A percentile compares a stretch with the other conserved stretches of the same genome.
Conservation (phyloP, 768 basidiomycete genomes). For the Lactifluus echinatus region DNA sequence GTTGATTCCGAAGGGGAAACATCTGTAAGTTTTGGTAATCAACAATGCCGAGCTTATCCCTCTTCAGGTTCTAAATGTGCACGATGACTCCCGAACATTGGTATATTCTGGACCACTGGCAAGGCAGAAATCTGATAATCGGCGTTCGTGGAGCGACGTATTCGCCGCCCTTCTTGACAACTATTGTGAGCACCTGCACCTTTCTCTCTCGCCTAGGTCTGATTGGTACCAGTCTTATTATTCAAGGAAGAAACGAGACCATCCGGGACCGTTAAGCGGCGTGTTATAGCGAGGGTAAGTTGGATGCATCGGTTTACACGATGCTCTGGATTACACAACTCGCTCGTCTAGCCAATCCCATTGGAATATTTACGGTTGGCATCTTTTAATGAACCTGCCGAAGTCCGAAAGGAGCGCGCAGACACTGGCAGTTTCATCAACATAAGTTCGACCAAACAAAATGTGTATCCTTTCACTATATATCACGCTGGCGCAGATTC, state of each 20-base stretch:
- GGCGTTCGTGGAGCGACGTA: constrained; percentile 64
- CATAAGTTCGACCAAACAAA: constrained; percentile 41
- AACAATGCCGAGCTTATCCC: constrained; percentile 7
- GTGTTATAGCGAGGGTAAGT: constrained; percentile 60
- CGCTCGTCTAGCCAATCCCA: constrained; percentile 57
- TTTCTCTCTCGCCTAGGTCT: neutral
- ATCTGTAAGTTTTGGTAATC: constrained; percentile 41
- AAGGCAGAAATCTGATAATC: constrained; percentile 53
- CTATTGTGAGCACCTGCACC: constrained; percentile 44
- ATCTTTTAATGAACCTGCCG: constrained; percentile 49
- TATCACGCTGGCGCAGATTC: constrained; percentile 55
- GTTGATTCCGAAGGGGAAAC: constrained; percentile 73
- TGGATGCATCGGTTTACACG: neutral
- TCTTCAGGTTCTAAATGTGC: constrained; percentile 65
- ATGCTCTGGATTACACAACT: constrained; percentile 5
- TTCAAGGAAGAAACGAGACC: constrained; percentile 50
- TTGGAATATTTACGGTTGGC: constrained; percentile 70
- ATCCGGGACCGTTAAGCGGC: constrained; percentile 40
- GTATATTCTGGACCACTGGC: constrained; percentile 58
- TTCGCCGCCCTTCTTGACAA: constrained; percentile 66
- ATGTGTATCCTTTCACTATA: constrained; percentile 69
- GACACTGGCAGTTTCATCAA: constrained; percentile 52
- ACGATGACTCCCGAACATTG: constrained; percentile 65
- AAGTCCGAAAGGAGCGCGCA: constrained; percentile 52
- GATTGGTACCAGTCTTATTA: constrained; percentile 44